Conservation (phyloP, 1,284 basidiomycete genomes). For the Rhodofomes roseus region DNA sequence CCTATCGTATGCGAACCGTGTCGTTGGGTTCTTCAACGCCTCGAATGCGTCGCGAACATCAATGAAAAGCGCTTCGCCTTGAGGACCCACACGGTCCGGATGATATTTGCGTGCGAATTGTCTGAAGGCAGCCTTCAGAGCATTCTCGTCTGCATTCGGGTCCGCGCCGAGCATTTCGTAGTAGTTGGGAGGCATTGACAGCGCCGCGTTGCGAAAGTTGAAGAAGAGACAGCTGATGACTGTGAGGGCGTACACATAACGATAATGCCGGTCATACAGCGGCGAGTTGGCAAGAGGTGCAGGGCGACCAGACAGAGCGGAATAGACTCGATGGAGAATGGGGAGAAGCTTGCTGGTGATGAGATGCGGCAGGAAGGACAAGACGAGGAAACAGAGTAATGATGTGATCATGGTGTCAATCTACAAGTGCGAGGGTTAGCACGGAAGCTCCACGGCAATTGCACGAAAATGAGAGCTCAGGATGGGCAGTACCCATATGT, state of each 20-base stretch:
- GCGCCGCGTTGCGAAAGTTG: conserved; percentile 54
- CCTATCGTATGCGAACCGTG: conserved; percentile 86
- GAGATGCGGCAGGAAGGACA: conserved; percentile 44
- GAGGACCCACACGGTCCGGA: conserved; percentile 71
- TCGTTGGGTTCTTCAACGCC: conserved; percentile 72
- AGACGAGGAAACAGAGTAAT: conserved; percentile 37
- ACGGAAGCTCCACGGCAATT: background rate
- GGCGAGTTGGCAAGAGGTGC: conserved; percentile 42
- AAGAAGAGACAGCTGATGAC: conserved; percentile 70
- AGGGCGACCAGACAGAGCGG: conserved; percentile 25
- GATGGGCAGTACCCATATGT: conserved; percentile 21
- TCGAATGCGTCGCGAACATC: conserved; percentile 75
- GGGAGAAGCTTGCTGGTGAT: conserved; percentile 36
- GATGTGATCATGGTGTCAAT: conserved; percentile 21
- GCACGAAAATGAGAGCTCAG: conserved; percentile 20
- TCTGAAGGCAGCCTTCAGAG: conserved; percentile 71
- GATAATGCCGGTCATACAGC: conserved; percentile 51
- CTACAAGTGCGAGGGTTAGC: background rate
- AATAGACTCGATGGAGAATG: conserved; percentile 35
- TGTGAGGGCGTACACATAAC: conserved; percentile 59
- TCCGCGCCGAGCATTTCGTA: conserved; percentile 71
- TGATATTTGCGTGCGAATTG: conserved; percentile 72
- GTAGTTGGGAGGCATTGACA: conserved; percentile 62
- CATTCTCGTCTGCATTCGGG: conserved; percentile 58
- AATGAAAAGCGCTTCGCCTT: conserved; percentile 71